phyloP scores from a whole-genome alignment of 441 rosid species.

The Daphne laureola region DNA sequence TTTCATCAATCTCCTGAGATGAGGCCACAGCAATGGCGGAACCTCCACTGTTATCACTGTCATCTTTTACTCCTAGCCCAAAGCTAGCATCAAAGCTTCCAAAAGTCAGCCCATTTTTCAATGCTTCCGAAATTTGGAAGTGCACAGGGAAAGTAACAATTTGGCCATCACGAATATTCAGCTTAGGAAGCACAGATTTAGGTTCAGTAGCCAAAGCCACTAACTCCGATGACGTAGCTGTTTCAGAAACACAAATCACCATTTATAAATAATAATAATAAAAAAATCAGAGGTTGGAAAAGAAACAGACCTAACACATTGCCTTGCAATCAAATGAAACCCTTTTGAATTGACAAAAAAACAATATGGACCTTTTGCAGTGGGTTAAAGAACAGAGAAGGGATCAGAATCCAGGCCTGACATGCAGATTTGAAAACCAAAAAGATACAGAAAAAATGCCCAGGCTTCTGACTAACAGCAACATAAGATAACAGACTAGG shows the following conservation, averaged over 20 bases:
- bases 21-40: constrained; percentile 29
- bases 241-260: constrained; percentile 18
- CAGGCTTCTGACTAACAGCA: too few relatives aligned
- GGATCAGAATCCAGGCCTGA: too few relatives aligned
- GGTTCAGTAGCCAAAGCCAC: constrained; percentile 22
- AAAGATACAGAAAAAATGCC: too few relatives aligned
- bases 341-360: too few relatives aligned
- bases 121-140: constrained; percentile 57
- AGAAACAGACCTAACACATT: neutral
- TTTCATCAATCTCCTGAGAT: constrained; percentile 27
- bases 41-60: constrained; percentile 22
- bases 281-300: neutral
- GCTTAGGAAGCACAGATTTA: constrained; percentile 25
- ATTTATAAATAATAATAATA: too few relatives aligned
- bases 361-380: too few relatives aligned
- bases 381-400: too few relatives aligned
- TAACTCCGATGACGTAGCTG: constrained; percentile 28
- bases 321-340: too few relatives aligned
- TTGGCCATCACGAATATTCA: constrained; percentile 34
- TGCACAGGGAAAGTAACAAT: constrained; percentile 78
- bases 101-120: constrained; percentile 69
- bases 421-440: too few relatives aligned
- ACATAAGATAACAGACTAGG: too few relatives aligned
- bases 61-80: constrained; percentile 23
- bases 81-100: constrained; percentile 68